A percentile compares a stretch with the other conserved stretches of the same genome.
Conservation (phyloP, 495 filamentous ascomycete genomes). For the Recurvomyces mirabilis region DNA sequence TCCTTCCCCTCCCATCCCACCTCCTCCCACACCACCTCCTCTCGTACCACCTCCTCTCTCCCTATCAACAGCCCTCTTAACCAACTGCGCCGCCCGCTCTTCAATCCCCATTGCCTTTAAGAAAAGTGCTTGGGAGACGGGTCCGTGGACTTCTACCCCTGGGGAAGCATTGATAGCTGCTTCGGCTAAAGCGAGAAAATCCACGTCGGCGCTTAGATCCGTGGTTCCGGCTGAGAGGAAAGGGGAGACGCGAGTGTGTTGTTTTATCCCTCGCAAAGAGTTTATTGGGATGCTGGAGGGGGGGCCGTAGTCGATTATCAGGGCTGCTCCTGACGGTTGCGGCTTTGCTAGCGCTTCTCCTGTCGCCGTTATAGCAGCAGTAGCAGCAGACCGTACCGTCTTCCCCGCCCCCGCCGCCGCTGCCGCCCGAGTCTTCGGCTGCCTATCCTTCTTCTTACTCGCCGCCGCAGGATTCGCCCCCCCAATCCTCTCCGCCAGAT, state of each 20-base stretch:
- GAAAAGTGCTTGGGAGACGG: conserved; percentile 76
- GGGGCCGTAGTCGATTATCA: conserved; percentile 92
- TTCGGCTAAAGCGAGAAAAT: conserved; percentile 77
- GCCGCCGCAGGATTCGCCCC: conserved; percentile 37
- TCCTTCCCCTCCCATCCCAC: conserved; percentile 16
- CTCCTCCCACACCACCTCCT: too few species aligned
- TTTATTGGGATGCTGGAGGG: conserved; percentile 65
- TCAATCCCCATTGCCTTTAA: conserved; percentile 66
- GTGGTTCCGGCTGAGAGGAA: conserved; percentile 67
- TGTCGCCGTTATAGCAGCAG: conserved; percentile 9
- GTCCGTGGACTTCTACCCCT: conserved; percentile 83
- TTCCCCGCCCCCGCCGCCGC: too few species aligned
- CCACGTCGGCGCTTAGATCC: conserved; percentile 83
- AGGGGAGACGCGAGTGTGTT: conserved; percentile 61
- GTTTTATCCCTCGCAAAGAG: conserved; percentile 74
- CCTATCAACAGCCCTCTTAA: conserved; percentile 39
- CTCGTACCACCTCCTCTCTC: too few species aligned
- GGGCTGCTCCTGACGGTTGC: conserved; percentile 63
- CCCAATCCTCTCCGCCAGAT: conserved; percentile 75
- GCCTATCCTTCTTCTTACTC: conserved; percentile 38
- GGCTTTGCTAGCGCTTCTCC: conserved; percentile 36
- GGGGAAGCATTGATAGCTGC: conserved; percentile 59
- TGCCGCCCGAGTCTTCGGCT: too few species aligned
- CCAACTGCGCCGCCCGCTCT: conserved; percentile 61
- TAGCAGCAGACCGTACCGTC: too few species aligned